phyloP scores from a whole-genome alignment of 2,329 filamentous ascomycete species.

The Apiospora sp. region DNA sequence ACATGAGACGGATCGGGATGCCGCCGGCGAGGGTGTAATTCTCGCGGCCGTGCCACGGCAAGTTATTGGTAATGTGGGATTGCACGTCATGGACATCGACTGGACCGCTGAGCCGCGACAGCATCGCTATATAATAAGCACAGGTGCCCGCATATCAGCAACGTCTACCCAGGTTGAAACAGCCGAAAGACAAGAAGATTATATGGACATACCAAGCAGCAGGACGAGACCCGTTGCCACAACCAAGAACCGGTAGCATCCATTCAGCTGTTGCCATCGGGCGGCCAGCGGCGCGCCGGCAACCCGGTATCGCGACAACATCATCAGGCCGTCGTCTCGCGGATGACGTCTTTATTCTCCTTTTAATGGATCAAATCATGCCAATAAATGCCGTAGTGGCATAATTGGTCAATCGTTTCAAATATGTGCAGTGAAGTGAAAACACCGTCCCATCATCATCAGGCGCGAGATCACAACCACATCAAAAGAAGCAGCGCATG shows the following conservation, averaged over 20 bases:
- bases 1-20: conserved; percentile 35
- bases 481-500: background rate
- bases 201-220: background rate
- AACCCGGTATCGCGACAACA: background rate
- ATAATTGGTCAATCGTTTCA: background rate
- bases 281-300: background rate
- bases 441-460: background rate
- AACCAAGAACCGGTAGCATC: background rate
- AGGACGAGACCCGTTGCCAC: background rate
- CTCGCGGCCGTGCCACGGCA: background rate
- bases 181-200: background rate
- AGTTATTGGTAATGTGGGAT: background rate
- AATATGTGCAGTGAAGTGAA: background rate
- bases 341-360: background rate
- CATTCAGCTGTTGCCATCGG: conserved; percentile 5
- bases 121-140: background rate
- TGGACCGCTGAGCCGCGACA: conserved; percentile 8
- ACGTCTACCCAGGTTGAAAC: background rate
- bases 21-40: conserved; percentile 29
- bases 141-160: background rate
- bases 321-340: background rate
- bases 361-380: background rate
- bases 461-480: background rate
- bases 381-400: background rate
- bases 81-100: conserved; percentile 10